A percentile compares a stretch with the other conserved stretches of the same genome.
phyloP scores from a whole-genome alignment of 345 rosid genomes.

The Atalantia buxifolia region DNA sequence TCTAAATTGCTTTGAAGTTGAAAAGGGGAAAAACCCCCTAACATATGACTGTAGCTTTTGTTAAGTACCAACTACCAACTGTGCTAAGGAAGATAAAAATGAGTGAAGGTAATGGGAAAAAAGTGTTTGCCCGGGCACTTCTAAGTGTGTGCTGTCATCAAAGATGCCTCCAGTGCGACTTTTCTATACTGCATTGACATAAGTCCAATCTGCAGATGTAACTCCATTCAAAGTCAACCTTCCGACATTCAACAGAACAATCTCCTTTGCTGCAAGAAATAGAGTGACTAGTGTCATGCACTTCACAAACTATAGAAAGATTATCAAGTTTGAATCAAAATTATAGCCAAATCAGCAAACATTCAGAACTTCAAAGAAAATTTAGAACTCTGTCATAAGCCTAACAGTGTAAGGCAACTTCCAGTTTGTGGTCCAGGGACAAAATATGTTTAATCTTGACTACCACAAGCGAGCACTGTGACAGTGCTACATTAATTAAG shows the following conservation, averaged over 20 bases:
- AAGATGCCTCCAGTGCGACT: not conserved
- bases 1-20: conserved; percentile 18
- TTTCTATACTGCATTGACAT: not conserved
- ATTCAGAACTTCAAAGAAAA: not conserved
- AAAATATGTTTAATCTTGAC: not conserved
- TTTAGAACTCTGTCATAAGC: not conserved
- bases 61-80: conserved; percentile 7
- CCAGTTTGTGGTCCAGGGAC: not conserved
- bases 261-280: conserved; percentile 48
- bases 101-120: not conserved
- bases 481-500: not conserved
- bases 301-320: not conserved
- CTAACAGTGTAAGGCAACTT: not conserved
- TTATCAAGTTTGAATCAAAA: not conserved
- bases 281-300: not conserved
- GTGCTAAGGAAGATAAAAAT: not conserved
- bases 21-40: not conserved
- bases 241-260: conserved; percentile 41
- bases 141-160: conserved; percentile 2
- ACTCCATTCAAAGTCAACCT: conserved; percentile 9
- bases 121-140: conserved; percentile 6
- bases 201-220: conserved; percentile 1
- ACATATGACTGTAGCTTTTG: conserved; percentile 13
- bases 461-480: not conserved
- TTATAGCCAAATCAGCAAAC: not conserved